Base-by-base conservation (phyloP, 495 filamentous ascomycete genomes). In the Aspergillus nanangensis region DNA sequence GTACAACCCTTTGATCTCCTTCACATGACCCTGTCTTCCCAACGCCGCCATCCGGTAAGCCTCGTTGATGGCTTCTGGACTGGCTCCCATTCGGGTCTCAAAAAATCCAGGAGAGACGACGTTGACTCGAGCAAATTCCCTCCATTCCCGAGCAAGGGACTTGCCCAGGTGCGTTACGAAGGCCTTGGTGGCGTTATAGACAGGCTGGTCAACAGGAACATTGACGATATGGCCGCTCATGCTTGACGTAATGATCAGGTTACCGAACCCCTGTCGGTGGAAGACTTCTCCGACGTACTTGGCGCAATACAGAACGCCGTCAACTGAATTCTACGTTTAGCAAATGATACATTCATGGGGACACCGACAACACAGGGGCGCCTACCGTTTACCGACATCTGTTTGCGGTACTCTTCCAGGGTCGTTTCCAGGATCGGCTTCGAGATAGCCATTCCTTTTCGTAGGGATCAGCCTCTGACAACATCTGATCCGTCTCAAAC, bases 211-310 rank as follows among this genome's bases (percentile, higher is more conserved):
- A 18, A 81, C 63, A 1, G 81, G 82, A 35, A 81, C 78, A 50
- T 92, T 93, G 22, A 88, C 88, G 42, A 92, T 69, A 14, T 80
- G 84, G 3, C 76, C 88, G 57, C 82, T 87, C 88, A 92, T 91
- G 51, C 78, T 83, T 2, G 82, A 88, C 51, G 89, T 87, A 50
- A 91, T 62, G 40, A 84, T 81, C 35, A 92, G 73, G 49, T 82
- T 87, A 3, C 86, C 87, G 53, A 53, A 59, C 27, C 61, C 59
- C 27, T 74, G 65, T 38, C 54, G 53, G 8, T 73, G 63, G 53
- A 87, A 77, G 72, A 91, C 84, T 55, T 87, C 57, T 32, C 74
- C 74, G 25, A 58, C 68, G 40, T 54, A 65, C 31, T 67, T 67
- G 27, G 63, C 44, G 25, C 56, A 65, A 43, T 57, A 57, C 15